Evolutionary conservation across 2,329 filamentous ascomycete genomes (phyloP), one percentile per base, ranked within the genome.

Genomic region (Penicillium sp.): DNA sequence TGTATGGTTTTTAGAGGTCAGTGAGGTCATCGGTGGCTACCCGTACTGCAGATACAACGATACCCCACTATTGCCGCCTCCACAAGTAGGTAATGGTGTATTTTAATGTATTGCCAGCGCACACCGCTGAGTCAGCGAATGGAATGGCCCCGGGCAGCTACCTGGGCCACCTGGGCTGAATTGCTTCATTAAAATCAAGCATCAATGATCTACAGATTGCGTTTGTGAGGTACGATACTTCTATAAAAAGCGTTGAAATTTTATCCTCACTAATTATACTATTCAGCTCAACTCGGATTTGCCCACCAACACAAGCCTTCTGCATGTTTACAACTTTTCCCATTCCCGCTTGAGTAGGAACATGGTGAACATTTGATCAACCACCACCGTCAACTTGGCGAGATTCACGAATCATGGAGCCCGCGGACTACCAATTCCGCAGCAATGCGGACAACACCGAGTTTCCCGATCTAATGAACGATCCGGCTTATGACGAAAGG

Each of bases 391-490:
- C 62, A 59, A 62, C 24, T 61, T 53, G 54, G 61, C 54, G 53
- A 40, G 46, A 61, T 50, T 43, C 35, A 42, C 31, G 42, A 43
- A 57, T 53, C 2, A 71, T 74, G 71, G 71, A 72, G 53, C 62
- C 62, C 39, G 57, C 59, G 43, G 62, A 63, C 54, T 59, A 44
- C 14, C 48, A 59, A 35, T 55, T 52, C 50, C 68, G 58, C 51
- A 62, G 64, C 43, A 56, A 60, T 54, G 56, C 62, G 51, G 61
- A 50, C 42, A 54, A 53, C 10, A 48, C 63, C 14, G 48, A 65
- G 26, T 69, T 70, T 22, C 77, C 79, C 35, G 81, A 85, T 62
- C 62, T 84, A 63, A 85, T 84, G 82, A 84, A 84, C 70, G 81
- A 85, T 63, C 78, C 80, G 45, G 72, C 76, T 52, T 82, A 78